Conservation (phyloP, 169 alveolate genomes). For the Plasmodium cynomolgi region DNA sequence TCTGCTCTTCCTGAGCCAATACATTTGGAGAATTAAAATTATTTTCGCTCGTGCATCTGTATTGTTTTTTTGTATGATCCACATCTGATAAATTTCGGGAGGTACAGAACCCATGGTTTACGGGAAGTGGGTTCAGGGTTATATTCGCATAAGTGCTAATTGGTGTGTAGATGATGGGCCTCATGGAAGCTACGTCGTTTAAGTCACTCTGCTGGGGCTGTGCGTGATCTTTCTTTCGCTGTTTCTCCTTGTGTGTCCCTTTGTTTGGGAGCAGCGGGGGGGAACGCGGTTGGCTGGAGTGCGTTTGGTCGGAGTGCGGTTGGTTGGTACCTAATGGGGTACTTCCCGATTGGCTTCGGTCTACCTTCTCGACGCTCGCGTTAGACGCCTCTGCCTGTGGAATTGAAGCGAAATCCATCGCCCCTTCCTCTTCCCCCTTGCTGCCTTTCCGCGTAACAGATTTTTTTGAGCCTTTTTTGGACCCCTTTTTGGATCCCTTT, state of each 20-base stretch:
- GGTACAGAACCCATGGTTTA: background rate
- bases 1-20: background rate
- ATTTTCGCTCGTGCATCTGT: background rate
- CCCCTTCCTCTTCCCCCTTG: background rate
- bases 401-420: background rate
- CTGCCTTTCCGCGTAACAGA: background rate
- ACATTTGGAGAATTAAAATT: background rate
- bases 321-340: background rate
- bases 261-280: background rate
- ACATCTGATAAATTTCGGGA: background rate
- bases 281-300: background rate
- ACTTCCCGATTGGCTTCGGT: background rate
- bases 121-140: background rate
- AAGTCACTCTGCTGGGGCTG: background rate
- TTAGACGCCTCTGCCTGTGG: background rate
- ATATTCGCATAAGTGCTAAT: background rate
- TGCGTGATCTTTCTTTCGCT: background rate
- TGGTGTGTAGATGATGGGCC: background rate
- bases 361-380: background rate
- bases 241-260: background rate
- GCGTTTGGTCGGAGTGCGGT: background rate
- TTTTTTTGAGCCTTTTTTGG: background rate
- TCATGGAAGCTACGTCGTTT: background rate
- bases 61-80: background rate
- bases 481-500: background rate